Evolutionary conservation across 1,139 yeast genomes (phyloP).

Genomic region (Geotrichum candidum): DNA sequence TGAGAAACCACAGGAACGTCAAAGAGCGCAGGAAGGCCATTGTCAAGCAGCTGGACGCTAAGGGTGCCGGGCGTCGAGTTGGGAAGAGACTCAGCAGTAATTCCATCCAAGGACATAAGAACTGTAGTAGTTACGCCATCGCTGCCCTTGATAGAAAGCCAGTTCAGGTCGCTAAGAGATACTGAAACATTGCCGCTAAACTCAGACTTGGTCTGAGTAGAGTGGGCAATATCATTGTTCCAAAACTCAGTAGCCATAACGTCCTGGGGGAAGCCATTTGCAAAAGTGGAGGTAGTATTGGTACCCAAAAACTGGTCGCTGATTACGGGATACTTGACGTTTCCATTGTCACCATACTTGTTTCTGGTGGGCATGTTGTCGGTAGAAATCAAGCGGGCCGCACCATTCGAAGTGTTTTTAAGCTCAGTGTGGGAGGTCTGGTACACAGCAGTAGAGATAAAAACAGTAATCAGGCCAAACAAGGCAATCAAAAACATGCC

Average conservation of each 20-base stretch:
- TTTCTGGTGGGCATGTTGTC: slow-evolving; percentile 1
- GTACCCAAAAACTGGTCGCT: slow-evolving; percentile 11
- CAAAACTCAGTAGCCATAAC: slow-evolving; percentile 8
- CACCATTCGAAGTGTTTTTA: slow-evolving; percentile 1
- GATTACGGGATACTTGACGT: slow-evolving; percentile 12
- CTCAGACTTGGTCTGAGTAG: slow-evolving; percentile 7
- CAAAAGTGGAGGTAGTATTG: not conserved
- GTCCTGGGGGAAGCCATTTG: not conserved
- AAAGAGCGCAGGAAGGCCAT: slow-evolving; percentile 13
- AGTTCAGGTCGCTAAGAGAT: slow-evolving; percentile 13
- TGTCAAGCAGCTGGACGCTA: slow-evolving; percentile 11
- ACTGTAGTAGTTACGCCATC: slow-evolving; percentile 14
- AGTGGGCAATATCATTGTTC: slow-evolving; percentile 3
- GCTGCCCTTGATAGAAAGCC: slow-evolving; percentile 9
- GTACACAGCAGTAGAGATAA: slow-evolving; percentile 15
- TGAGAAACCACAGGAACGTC: slow-evolving; percentile 10
- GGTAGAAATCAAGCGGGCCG: slow-evolving; percentile 3
- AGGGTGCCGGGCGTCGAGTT: slow-evolving; percentile 15
- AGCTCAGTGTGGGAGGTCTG: slow-evolving; percentile 15
- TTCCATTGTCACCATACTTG: slow-evolving; percentile 6
- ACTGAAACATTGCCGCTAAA: slow-evolving; percentile 17
- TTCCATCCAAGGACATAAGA: slow-evolving; percentile 14
- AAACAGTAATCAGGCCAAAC: slow-evolving; percentile 11
- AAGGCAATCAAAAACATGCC: slow-evolving; percentile 9
- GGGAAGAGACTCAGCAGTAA: slow-evolving; percentile 13